Evolutionary conservation across 441 rosid species (phyloP), one percentile per base, ranked within the genome.

Genomic region (Adansonia grandidieri): DNA sequence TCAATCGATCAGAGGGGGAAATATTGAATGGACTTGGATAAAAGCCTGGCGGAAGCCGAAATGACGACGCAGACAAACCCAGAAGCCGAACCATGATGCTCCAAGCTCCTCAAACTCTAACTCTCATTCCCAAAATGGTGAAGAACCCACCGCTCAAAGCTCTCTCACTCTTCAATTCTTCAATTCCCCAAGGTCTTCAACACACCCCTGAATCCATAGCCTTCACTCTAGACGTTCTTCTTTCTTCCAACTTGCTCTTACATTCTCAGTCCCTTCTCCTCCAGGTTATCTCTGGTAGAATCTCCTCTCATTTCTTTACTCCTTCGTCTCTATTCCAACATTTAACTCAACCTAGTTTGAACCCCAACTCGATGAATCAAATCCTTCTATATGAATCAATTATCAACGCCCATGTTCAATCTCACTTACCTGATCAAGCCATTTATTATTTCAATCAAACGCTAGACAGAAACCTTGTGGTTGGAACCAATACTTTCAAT

Each of bases 231-330:
- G 75, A 81, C 71, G 85, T 83, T 69, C 85, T 92, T 69, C 85
- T 90, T 74, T 71, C 77, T 56, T 82, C 82, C 54, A 82, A 86
- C 80, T 14, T 80, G 82, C 74, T 71, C 20, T 77, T 80, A 9
- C 85, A 87, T 47, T 91, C 88, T 24, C 93, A 86, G 17, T 83
- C 88, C 7, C 84, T 92, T 48, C 74, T 92, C 14, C 87, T 88
- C 0, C 90, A 85, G 75, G 61, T 86, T 0, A 78, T 91, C 64
- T 82, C 89, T 19, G 82, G 89, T 15, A 87, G 79, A 77, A 87
- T 87, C 75, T 71, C 83, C 44, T 86, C 91, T 7, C 74, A 80
- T 5, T 82, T 78, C 80, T 86, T 89, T 87, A 86, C 88, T 54
- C 53, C 85, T 7, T 63, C 82, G 2, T 87, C 93, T 80, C 86